These are phyloP conservation scores for Piloderma croceum DNA, from an alignment of 768 basidiomycete species.

Conservation along the genomic window DNA sequence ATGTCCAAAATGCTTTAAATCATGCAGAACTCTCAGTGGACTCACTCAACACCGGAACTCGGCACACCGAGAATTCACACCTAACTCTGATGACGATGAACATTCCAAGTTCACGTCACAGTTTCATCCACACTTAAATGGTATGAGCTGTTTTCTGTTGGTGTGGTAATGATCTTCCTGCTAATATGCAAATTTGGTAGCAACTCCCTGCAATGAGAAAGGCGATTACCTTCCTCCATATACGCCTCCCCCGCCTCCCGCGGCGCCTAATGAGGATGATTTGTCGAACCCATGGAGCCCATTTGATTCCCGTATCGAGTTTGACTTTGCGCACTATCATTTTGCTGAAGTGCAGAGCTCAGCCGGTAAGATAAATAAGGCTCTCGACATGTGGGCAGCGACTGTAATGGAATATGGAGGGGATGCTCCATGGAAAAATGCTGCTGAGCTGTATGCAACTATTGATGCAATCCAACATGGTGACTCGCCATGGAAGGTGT, in stretches of 20 bases:
- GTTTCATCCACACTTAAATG: neutral
- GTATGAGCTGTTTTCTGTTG: neutral
- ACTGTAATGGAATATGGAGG: constrained; percentile 3
- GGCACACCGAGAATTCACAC: neutral
- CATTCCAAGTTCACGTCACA: too few relatives aligned
- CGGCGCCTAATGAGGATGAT: neutral
- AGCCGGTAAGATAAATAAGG: constrained; percentile 8
- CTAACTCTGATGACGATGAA: neutral
- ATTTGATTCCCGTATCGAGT: constrained; percentile 8
- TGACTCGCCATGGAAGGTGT: constrained; percentile 14
- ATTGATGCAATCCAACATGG: constrained; percentile 19
- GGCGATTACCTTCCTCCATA: constrained; percentile 2
- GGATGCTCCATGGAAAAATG: constrained; percentile 2
- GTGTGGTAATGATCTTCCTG: too few relatives aligned
- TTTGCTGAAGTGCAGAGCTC: constrained; percentile 13
- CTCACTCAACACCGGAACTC: neutral
- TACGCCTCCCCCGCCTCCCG: neutral
- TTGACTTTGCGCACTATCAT: constrained; percentile 13
- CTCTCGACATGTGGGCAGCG: constrained; percentile 14
- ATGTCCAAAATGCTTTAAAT: neutral
- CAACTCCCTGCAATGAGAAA: constrained; percentile 7
- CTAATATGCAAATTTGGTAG: neutral
- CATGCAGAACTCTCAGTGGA: neutral
- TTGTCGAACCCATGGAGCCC: constrained; percentile 10
- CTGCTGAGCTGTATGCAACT: constrained; percentile 9